A percentile compares a stretch with the other conserved stretches of the same genome.
phyloP scores from a whole-genome alignment of 1,284 basidiomycete genomes.

The Ceratobasidium sp. region DNA sequence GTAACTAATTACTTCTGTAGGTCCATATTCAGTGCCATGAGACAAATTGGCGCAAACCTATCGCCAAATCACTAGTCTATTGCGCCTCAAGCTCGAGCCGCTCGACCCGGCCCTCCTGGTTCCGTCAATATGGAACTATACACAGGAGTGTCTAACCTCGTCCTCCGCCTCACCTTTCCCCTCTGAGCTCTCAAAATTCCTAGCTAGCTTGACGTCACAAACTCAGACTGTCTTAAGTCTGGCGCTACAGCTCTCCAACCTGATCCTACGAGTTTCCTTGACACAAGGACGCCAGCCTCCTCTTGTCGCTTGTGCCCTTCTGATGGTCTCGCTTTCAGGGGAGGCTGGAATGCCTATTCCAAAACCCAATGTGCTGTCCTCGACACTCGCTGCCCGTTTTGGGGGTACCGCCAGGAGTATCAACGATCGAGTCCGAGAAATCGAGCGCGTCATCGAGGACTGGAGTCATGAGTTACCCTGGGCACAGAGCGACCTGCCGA shows the following conservation, averaged over 20 bases:
- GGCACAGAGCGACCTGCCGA: constrained; percentile 45
- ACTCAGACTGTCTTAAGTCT: constrained; percentile 57
- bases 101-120: constrained; percentile 56
- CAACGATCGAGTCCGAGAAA: constrained; percentile 68
- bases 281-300: constrained; percentile 47
- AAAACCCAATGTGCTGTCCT: constrained; percentile 61
- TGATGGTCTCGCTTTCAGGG: constrained; percentile 75
- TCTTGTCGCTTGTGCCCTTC: constrained; percentile 68
- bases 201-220: constrained; percentile 53
- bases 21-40: constrained; percentile 42
- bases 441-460: constrained; percentile 64
- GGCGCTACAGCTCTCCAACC: constrained; percentile 61
- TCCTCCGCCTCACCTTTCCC: constrained; percentile 45
- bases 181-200: constrained; percentile 44
- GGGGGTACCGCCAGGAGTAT: constrained; percentile 61
- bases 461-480: constrained; percentile 73
- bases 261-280: constrained; percentile 55
- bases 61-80: constrained; percentile 57
- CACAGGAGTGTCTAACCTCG: constrained; percentile 50
- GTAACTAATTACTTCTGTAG: constrained; percentile 40
- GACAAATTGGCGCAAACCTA: constrained; percentile 49
- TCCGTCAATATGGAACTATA: constrained; percentile 56
- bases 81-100: constrained; percentile 56
- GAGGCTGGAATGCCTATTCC: constrained; percentile 62
- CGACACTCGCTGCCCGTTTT: constrained; percentile 59